Conservation (phyloP, 1,284 basidiomycete species). For the Uromyces viciae-fabae region DNA sequence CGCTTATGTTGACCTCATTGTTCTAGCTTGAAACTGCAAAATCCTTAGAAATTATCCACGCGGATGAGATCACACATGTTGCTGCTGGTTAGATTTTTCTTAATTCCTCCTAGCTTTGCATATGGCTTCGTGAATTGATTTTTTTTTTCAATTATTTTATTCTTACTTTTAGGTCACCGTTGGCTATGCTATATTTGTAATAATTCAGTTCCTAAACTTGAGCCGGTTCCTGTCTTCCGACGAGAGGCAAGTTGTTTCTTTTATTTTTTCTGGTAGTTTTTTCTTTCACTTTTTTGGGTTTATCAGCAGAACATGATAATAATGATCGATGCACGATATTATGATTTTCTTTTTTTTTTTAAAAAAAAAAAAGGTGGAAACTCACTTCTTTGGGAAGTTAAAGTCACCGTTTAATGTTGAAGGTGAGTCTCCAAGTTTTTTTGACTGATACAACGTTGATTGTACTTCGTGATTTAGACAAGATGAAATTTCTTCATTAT, state of each 20-base stretch:
- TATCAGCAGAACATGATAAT: too few species aligned
- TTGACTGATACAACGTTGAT: background rate
- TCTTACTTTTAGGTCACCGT: constrained; percentile 50
- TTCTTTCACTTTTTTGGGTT: too few species aligned
- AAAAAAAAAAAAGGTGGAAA: constrained; percentile 41
- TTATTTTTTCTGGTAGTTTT: background rate
- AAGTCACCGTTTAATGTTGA: constrained; percentile 54
- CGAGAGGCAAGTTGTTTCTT: constrained; percentile 48
- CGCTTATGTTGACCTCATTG: background rate
- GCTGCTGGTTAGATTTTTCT: constrained; percentile 40
- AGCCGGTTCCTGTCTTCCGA: constrained; percentile 53
- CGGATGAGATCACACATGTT: constrained; percentile 55
- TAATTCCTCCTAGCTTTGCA: too few species aligned
- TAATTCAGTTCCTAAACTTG: constrained; percentile 47
- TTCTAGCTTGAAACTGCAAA: constrained; percentile 32
- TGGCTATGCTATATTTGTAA: constrained; percentile 53
- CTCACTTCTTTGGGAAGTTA: constrained; percentile 53
- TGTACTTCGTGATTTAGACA: background rate
- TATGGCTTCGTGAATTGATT: background rate
- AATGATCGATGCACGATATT: too few species aligned
- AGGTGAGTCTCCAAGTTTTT: constrained; percentile 7
- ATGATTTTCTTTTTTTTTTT: too few species aligned
- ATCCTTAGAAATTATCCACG: constrained; percentile 47
- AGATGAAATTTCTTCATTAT: too few species aligned
- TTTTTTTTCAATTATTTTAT: background rate